Evolutionary conservation across 2,329 filamentous ascomycete species (phyloP).

Genomic region (Pseudocercospora macadamiae): DNA sequence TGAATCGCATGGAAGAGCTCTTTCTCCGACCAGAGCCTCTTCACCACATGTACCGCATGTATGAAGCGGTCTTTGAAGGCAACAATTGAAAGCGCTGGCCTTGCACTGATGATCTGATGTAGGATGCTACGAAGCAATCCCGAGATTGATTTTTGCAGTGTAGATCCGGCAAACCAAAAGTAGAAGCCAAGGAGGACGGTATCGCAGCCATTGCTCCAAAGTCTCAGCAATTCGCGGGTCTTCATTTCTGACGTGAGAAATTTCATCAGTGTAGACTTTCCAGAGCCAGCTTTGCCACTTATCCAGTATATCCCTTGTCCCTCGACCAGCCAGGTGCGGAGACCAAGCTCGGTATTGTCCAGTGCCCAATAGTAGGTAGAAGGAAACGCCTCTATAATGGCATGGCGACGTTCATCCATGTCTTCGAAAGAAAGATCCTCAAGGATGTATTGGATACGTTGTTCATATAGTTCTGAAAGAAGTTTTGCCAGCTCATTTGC

Average conservation of each 20-base stretch:
- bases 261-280: constrained; percentile 21
- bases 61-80: background rate
- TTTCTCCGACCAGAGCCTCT: background rate
- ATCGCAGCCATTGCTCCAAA: background rate
- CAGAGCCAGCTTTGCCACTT: constrained; percentile 17
- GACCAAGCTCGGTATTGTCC: background rate
- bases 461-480: no score
- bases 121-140: constrained; percentile 23
- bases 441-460: no score
- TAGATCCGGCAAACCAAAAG: constrained; percentile 22
- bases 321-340: background rate
- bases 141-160: constrained; percentile 15
- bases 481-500: no score
- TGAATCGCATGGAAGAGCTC: background rate
- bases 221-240: background rate
- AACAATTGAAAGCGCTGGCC: background rate
- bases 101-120: constrained; percentile 7
- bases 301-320: constrained; percentile 11
- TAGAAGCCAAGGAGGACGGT: constrained; percentile 6
- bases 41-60: background rate
- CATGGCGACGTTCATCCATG: background rate
- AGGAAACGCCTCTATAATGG: background rate
- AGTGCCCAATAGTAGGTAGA: background rate
- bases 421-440: background rate
- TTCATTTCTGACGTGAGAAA: constrained; percentile 1